A percentile compares a stretch with the other conserved stretches of the same genome.
phyloP scores from a whole-genome alignment of 2,329 filamentous ascomycete species.

The Onygenales sp. region DNA sequence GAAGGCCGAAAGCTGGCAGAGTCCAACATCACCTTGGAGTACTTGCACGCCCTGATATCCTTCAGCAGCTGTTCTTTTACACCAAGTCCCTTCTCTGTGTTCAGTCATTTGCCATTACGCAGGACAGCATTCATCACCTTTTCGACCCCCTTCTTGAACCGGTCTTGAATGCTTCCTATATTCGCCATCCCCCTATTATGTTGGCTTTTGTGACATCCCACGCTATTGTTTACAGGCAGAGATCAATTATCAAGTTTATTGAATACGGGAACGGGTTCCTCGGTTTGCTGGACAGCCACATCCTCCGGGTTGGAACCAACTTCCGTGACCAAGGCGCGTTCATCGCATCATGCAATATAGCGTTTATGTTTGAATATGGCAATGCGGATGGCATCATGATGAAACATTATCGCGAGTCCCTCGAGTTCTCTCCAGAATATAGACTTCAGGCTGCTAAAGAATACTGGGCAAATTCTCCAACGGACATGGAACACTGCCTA shows the following conservation, averaged over 20 bases:
- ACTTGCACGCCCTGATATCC: conserved; percentile 46
- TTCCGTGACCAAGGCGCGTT: conserved; percentile 47
- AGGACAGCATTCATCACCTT: conserved; percentile 47
- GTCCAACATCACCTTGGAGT: conserved; percentile 82
- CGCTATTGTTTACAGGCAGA: conserved; percentile 37
- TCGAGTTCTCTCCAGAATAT: conserved; percentile 8
- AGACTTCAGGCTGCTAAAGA: conserved; percentile 15
- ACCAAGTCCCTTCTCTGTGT: conserved; percentile 47
- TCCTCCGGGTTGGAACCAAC: conserved; percentile 37
- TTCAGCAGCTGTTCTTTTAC: conserved; percentile 53
- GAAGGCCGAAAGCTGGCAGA: conserved; percentile 62
- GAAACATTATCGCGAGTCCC: conserved; percentile 18
- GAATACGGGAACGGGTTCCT: conserved; percentile 32
- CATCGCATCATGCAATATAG: conserved; percentile 45
- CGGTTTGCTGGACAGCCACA: conserved; percentile 37
- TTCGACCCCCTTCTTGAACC: conserved; percentile 42
- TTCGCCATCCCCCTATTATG: conserved; percentile 29
- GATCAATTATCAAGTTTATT: conserved; percentile 29
- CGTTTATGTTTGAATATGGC: conserved; percentile 48
- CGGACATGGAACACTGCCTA: conserved; percentile 10
- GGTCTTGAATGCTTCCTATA: conserved; percentile 4
- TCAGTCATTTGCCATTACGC: conserved; percentile 46
- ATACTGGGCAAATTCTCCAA: conserved; percentile 11
- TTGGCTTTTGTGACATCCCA: conserved; percentile 45
- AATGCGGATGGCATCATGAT: conserved; percentile 23